Evolutionary conservation across 257 asterid species (phyloP), one percentile per base, ranked within the genome.

Genomic region (Ehretia macrophylla): DNA sequence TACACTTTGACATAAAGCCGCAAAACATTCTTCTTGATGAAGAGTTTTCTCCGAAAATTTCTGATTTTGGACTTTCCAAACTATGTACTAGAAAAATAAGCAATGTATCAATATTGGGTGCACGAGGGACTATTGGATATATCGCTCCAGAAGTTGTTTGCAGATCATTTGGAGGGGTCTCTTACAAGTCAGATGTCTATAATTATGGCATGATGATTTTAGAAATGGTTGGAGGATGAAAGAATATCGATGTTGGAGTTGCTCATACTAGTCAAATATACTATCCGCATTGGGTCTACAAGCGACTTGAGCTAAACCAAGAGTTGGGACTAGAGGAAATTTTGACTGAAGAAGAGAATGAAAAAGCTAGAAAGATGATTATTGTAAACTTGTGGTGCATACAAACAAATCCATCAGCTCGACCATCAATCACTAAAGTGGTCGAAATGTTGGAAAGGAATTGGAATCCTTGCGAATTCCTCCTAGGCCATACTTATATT

Each of bases 321-420:
- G 56, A 50, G 5, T 46, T 42, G 14, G 55, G 45, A 20, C 6
- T 17, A 10, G 17, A 5, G 0, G 67, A 35, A 1, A 58, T 56
- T 22, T 8, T 27, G 35, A 27, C 3, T 27, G 35, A 27, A 27
- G 35, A 27, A 22, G 82, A 75, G 38, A 51, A 44, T 4, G 17
- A 59, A 40, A 10, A 17, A 8, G 72, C 62, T 0, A 72, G 49
- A 59, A 75, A 77, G 42, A 59, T 81, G 78, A 40, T 78, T 0
- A 62, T 75, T 9, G 79, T 68, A 38, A 76, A 81, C 20, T 49
- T 75, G 9, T 78, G 84, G 81, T 81, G 87, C 57, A 65, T 81
- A 14, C 80, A 81, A 56, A 72, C 64, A 3, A 53, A 60, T 37
- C 84, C 84, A 0, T 50, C 66, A 4, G 44, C 21, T 4, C 17